Percentiles rank a stretch among this genome's conserved stretches.
Evolutionary conservation across 345 rosid species (phyloP).

Genomic region (Salix viminalis): DNA sequence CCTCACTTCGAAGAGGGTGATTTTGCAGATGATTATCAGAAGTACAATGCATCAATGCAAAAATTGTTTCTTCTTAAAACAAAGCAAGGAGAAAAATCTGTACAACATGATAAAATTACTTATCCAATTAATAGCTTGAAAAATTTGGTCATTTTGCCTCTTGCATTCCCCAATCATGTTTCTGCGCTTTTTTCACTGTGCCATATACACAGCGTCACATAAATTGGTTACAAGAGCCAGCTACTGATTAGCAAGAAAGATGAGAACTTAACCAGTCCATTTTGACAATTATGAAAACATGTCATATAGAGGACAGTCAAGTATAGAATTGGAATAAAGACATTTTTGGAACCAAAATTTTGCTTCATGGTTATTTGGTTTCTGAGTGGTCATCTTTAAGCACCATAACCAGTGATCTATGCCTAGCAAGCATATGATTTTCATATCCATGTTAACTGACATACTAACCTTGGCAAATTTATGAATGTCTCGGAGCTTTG

Average conservation of each 20-base stretch:
- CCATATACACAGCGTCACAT: background rate
- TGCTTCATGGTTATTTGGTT: background rate
- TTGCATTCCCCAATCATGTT: background rate
- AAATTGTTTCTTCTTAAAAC: background rate
- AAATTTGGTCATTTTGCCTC: background rate
- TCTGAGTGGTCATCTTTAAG: background rate
- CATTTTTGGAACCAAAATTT: background rate
- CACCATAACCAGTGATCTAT: background rate
- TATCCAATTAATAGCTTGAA: background rate
- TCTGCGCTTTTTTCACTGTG: background rate
- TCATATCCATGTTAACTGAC: background rate
- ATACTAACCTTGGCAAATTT: slow-evolving; percentile 84
- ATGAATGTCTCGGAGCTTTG: slow-evolving; percentile 92
- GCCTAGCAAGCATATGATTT: background rate
- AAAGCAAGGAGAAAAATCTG: background rate
- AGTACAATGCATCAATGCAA: background rate
- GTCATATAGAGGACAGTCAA: background rate
- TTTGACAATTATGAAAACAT: background rate
- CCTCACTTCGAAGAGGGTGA: background rate
- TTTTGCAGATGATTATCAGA: background rate
- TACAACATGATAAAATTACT: background rate
- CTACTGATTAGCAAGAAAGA: background rate
- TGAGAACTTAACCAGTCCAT: background rate
- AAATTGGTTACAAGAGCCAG: background rate
- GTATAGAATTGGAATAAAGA: background rate